Evolutionary conservation across 2,329 filamentous ascomycete species (phyloP).

Genomic region (Helotiales sp.): DNA sequence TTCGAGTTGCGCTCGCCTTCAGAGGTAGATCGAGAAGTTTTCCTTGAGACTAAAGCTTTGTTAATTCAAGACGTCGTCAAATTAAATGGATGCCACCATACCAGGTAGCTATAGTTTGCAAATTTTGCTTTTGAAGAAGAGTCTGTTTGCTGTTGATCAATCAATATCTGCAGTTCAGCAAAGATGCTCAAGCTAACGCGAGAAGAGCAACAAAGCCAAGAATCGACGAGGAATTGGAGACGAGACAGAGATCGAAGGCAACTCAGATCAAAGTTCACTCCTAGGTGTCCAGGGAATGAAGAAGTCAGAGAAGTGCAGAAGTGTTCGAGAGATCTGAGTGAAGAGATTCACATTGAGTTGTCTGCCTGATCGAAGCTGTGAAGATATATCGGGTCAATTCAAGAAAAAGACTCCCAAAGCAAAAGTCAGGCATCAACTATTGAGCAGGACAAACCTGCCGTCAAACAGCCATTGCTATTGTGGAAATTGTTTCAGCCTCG

Average conservation of each 20-base stretch:
- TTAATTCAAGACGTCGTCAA: not conserved
- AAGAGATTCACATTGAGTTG: not conserved
- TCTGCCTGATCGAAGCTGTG: not conserved
- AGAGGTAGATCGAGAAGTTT: not conserved
- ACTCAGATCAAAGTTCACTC: not conserved
- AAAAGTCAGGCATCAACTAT: not conserved
- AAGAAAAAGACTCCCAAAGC: too few relatives aligned
- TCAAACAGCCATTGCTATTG: not conserved
- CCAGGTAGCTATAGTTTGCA: not conserved
- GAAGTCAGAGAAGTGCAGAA: not conserved
- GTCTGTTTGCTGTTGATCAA: not conserved
- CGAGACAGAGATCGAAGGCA: not conserved
- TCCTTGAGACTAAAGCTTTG: not conserved
- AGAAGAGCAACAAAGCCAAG: not conserved
- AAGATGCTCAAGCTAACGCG: not conserved
- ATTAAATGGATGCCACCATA: not conserved
- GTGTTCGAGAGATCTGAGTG: not conserved
- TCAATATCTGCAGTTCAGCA: not conserved
- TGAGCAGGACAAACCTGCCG: not conserved
- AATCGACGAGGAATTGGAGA: not conserved
- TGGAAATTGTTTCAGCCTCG: too few relatives aligned
- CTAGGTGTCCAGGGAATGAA: not conserved
- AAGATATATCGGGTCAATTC: not conserved
- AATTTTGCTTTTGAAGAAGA: not conserved
- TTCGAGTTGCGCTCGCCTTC: not conserved